Evolutionary conservation across 805 yeast species (phyloP).

Genomic region (Pichia rugopelliculosa): DNA sequence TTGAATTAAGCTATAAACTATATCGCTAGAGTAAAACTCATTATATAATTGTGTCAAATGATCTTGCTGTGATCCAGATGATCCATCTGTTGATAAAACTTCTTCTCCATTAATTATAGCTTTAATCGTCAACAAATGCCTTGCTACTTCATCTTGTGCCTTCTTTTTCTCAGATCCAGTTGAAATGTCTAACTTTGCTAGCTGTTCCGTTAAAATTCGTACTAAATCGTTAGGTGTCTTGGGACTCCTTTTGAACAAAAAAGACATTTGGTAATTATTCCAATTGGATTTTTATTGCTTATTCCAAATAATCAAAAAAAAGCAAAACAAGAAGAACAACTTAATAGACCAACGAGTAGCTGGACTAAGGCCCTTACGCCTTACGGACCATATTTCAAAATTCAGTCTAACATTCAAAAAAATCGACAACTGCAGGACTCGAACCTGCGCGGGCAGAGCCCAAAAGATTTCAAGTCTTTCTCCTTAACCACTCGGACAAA

Average conservation of each 20-base stretch:
- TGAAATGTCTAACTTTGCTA: slow-evolving; percentile 47
- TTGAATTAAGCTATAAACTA: slow-evolving; percentile 52
- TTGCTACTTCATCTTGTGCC: slow-evolving; percentile 65
- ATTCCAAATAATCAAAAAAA: not conserved
- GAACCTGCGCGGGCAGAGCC: slow-evolving; percentile 60
- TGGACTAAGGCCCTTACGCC: too few relatives aligned
- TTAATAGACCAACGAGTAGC: not conserved
- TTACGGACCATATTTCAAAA: too few relatives aligned
- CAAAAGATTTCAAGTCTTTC: slow-evolving; percentile 53
- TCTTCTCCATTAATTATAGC: slow-evolving; percentile 49
- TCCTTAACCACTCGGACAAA: slow-evolving; percentile 54
- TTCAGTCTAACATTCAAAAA: not conserved
- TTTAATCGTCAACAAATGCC: slow-evolving; percentile 58
- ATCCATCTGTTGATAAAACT: slow-evolving; percentile 11
- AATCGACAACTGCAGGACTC: slow-evolving; percentile 51
- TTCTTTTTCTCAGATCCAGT: slow-evolving; percentile 31
- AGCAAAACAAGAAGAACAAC: not conserved
- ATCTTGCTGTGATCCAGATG: slow-evolving; percentile 46
- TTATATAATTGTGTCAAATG: slow-evolving; percentile 69
- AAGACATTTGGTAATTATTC: slow-evolving; percentile 52
- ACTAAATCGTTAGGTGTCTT: slow-evolving; percentile 84
- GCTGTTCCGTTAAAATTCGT: slow-evolving; percentile 65
- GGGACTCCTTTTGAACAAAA: slow-evolving; percentile 83
- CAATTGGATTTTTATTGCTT: too few relatives aligned
- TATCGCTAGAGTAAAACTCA: slow-evolving; percentile 68